Evolutionary conservation across 2,329 filamentous ascomycete species (phyloP), one percentile per base, ranked within the genome.

Genomic region (Fusarium pseudograminearum): DNA sequence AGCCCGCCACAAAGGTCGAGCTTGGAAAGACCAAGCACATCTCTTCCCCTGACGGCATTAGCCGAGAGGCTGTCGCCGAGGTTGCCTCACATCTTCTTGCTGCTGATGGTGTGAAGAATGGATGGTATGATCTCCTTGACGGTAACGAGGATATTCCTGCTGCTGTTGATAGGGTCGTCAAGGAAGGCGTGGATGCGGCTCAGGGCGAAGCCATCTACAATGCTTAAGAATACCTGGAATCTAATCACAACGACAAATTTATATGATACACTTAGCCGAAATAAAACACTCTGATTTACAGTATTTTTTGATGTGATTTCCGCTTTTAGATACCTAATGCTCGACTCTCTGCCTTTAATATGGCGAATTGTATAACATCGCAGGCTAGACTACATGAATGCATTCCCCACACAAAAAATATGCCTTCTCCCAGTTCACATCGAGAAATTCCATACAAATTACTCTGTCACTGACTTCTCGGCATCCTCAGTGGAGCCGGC

Each of bases 31-130:
- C 80, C 4, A 74, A 75, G n/a, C 66, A 66, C 4, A 67, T 71
- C n/a, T 55, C 47, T 9, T 30, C 79, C 11, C 72, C 67, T 36
- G 83, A 83, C 15, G 76, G 57, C 14, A 56, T 86, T 47, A 85
- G 85, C 61, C 83, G 90, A 9, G 87, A 84, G 56, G 84, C 86
- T 71, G 89, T 92, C 12, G 90, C 90, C 9, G 78, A 82, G 58
- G 82, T 89, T 4, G 84, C 87, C 3, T 86, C 86, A 12, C 80
- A 84, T 68, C 79, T 90, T 65, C 80, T 92, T 51, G 86, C 84
- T 3, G 77, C 77, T 0, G 82, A 82, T 2, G 80, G 80, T 8
- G 76, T 84, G 26, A 82, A 80, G 78, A 87, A 79, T 53, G 76
- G 76, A 15, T 89, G 87, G 86, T 66, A 88, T 31, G 87, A 89